Conservation (phyloP, 78 protist genomes). For the Polysphondylium violaceum region DNA sequence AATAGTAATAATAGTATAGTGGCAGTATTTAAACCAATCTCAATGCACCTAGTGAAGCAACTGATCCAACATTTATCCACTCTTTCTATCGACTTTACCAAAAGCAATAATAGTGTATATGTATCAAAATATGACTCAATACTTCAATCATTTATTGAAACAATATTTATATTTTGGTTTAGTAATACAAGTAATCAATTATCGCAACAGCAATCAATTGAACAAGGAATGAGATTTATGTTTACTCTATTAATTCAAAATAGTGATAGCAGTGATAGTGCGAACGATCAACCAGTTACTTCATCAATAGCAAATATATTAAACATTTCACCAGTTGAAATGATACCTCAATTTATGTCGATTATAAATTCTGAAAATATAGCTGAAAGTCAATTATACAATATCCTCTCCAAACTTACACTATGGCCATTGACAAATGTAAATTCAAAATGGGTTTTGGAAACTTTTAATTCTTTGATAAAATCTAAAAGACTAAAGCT, state of each 20-base stretch:
- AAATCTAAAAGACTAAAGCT: neutral
- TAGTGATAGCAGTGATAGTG: neutral
- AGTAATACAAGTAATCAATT: neutral
- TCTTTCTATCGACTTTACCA: neutral
- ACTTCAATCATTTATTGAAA: neutral
- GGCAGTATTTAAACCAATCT: too few species aligned
- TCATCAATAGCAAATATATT: conserved; percentile 14
- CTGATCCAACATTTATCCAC: conserved; percentile 12
- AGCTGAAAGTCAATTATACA: neutral
- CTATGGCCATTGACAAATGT: conserved; percentile 7
- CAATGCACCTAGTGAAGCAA: neutral
- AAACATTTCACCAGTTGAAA: conserved; percentile 27
- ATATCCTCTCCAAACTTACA: neutral
- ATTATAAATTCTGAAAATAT: neutral
- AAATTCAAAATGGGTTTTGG: conserved; percentile 40
- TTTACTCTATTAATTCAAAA: neutral
- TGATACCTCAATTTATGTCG: conserved; percentile 2
- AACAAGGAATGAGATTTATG: neutral
- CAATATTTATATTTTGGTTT: conserved; percentile 5
- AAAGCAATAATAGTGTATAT: too few species aligned
- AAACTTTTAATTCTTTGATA: conserved; percentile 22
- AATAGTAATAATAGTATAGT: too few species aligned
- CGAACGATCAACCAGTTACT: neutral
- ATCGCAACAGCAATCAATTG: neutral
- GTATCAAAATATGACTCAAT: neutral